Evolutionary conservation across 2,329 filamentous ascomycete species (phyloP).

Genomic region (Ambrosiella cleistominuta): DNA sequence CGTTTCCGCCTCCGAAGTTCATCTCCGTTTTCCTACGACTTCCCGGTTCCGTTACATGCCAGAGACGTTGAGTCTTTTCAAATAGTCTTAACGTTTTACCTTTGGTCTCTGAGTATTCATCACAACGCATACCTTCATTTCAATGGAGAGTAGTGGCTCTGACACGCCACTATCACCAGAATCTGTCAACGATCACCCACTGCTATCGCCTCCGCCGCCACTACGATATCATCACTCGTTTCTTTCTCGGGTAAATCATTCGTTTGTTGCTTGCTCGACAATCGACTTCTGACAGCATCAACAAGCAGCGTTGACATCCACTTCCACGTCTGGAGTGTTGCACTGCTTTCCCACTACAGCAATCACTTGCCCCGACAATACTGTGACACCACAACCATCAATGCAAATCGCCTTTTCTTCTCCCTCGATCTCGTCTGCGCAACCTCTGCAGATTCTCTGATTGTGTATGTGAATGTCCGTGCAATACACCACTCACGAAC

Average conservation of each 20-base stretch:
- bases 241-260: background rate
- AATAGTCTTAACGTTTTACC: too few species aligned
- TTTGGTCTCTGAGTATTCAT: too few species aligned
- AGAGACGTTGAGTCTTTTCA: too few species aligned
- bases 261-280: background rate
- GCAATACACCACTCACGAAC: background rate
- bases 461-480: background rate
- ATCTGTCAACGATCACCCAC: too few species aligned
- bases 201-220: too few species aligned
- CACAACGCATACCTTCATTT: too few species aligned
- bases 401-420: background rate
- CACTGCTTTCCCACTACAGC: background rate
- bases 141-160: too few species aligned
- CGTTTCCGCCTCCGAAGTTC: too few species aligned
- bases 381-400: background rate
- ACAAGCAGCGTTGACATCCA: background rate
- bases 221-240: background rate
- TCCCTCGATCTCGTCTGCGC: background rate
- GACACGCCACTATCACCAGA: too few species aligned
- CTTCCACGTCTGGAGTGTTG: slow-evolving; percentile 1
- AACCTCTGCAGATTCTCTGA: background rate
- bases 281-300: background rate
- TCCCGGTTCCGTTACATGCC: too few species aligned
- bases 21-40: too few species aligned
- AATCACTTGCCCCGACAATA: background rate